Percentiles rank a stretch among this genome's conserved stretches.
Evolutionary conservation across 257 asterid species (phyloP).

Genomic region (Solanum neorickii): DNA sequence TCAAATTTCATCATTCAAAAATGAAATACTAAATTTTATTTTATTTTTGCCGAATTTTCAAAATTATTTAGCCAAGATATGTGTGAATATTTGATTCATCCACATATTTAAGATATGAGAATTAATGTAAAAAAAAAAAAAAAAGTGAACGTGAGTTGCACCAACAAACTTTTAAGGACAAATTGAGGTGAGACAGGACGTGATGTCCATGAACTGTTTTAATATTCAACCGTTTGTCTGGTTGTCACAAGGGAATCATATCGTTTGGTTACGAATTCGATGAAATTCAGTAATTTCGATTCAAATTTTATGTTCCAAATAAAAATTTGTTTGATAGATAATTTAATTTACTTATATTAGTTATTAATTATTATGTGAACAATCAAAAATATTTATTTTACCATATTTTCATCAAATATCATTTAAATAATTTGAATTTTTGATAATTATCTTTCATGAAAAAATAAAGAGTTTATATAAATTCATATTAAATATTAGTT

Average conservation of each 20-base stretch:
- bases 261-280: background rate
- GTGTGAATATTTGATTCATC: background rate
- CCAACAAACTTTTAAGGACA: background rate
- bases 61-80: background rate
- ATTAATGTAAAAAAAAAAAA: background rate
- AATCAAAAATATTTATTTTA: background rate
- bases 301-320: background rate
- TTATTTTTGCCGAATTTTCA: background rate
- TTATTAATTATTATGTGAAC: background rate
- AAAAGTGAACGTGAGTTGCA: slow-evolving; percentile 9
- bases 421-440: background rate
- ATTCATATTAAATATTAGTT: background rate
- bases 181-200: slow-evolving; percentile 12
- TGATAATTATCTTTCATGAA: background rate
- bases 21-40: background rate
- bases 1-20: slow-evolving; percentile 65
- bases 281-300: background rate
- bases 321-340: background rate
- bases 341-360: background rate
- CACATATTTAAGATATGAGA: background rate
- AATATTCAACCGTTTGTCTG: slow-evolving; percentile 1
- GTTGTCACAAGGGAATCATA: background rate
- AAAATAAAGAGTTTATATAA: background rate
- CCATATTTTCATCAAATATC: too few relatives aligned
- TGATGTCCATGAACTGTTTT: slow-evolving; percentile 8